These are phyloP conservation scores for Penicillium sp. DNA, from an alignment of 2,329 filamentous ascomycete genomes.

Conservation along the genomic window DNA sequence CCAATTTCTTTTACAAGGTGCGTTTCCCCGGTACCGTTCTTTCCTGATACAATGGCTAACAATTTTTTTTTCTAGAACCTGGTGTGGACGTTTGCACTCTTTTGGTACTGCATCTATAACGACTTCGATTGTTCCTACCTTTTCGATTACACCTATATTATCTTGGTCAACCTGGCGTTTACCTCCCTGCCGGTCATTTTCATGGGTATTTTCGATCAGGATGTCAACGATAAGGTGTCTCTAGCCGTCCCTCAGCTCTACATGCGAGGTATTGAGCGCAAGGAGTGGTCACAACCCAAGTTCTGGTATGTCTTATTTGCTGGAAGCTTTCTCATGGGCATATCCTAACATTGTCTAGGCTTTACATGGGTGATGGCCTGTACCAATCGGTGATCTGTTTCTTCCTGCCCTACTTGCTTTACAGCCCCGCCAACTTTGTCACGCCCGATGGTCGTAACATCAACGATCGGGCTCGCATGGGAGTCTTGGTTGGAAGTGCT, in stretches of 20 bases:
- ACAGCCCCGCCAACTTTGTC: constrained; percentile 61
- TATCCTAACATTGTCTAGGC: constrained; percentile 46
- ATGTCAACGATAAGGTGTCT: constrained; percentile 89
- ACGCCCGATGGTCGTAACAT: constrained; percentile 68
- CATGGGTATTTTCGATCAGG: constrained; percentile 95
- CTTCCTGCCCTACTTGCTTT: constrained; percentile 83
- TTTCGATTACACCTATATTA: constrained; percentile 96
- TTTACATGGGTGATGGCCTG: constrained; percentile 89
- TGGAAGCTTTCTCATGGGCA: not conserved
- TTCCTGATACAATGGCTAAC: constrained; percentile 24
- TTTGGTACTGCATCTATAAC: constrained; percentile 96
- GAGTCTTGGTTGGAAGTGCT: constrained; percentile 77
- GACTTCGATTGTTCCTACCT: constrained; percentile 96
- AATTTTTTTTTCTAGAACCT: constrained; percentile 59
- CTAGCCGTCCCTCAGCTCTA: constrained; percentile 93
- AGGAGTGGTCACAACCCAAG: constrained; percentile 93
- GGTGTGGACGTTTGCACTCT: constrained; percentile 91
- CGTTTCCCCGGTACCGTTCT: constrained; percentile 4
- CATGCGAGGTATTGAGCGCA: constrained; percentile 85
- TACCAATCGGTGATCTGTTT: constrained; percentile 94
- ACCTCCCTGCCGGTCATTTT: constrained; percentile 91
- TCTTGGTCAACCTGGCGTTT: constrained; percentile 94
- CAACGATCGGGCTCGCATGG: constrained; percentile 74
- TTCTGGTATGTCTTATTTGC: constrained; percentile 69
- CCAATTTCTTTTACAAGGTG: constrained; percentile 98